phyloP scores from a whole-genome alignment of 2,329 filamentous ascomycete species.

The Fusarium denticulatum region DNA sequence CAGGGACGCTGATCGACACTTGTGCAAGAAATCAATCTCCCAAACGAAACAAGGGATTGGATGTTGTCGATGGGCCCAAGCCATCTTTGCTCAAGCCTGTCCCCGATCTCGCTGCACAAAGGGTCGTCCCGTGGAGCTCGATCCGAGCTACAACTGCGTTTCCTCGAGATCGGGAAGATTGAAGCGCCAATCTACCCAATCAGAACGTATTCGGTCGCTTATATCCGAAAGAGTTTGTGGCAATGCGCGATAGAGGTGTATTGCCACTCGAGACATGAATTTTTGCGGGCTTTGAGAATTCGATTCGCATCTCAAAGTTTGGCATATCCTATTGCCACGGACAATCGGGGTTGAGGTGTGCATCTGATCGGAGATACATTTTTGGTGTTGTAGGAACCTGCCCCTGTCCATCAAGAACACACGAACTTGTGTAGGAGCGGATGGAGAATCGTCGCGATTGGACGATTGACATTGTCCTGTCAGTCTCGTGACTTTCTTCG shows the following conservation, averaged over 20 bases:
- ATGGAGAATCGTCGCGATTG: conserved; percentile 3
- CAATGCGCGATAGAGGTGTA: conserved; percentile 3
- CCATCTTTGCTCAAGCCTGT: conserved; percentile 11
- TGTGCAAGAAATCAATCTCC: not conserved
- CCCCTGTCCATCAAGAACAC: not conserved
- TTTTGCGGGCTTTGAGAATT: not conserved
- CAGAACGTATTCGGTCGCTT: conserved; percentile 1
- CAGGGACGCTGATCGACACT: conserved; percentile 24
- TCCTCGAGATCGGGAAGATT: conserved; percentile 40
- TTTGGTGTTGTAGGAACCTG: conserved; percentile 19
- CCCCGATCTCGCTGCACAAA: conserved; percentile 34
- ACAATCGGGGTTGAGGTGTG: not conserved
- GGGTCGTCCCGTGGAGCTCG: conserved; percentile 41
- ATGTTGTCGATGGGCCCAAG: not conserved
- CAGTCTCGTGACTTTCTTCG: conserved; percentile 12
- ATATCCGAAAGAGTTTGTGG: conserved; percentile 22
- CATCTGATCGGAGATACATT: conserved; percentile 4
- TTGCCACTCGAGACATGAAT: conserved; percentile 23
- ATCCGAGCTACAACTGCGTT: conserved; percentile 45
- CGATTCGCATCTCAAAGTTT: conserved; percentile 5
- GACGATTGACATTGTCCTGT: not conserved
- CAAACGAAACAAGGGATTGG: not conserved
- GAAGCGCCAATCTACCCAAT: conserved; percentile 27
- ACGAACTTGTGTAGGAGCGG: not conserved
- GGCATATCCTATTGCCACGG: conserved; percentile 21